Conservation (phyloP, 352 stramenopile species). For the Globisporangium paroecandrum region DNA sequence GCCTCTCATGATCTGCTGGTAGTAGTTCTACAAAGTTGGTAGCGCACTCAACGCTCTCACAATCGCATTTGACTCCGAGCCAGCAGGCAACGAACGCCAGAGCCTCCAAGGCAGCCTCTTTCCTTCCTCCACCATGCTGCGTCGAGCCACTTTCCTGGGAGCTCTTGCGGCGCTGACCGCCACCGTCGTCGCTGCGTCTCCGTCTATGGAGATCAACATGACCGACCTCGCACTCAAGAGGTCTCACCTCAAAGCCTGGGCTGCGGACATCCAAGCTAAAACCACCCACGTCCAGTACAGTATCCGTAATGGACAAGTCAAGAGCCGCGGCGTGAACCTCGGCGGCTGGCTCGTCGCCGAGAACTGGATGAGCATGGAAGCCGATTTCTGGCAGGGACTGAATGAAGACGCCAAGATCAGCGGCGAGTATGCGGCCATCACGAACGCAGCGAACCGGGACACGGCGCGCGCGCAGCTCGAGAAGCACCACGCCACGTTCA, state of each 20-base stretch:
- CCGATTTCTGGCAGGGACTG: slow-evolving; percentile 59
- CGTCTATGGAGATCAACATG: background rate
- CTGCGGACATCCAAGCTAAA: background rate
- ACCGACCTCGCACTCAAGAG: background rate
- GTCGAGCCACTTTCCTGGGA: background rate
- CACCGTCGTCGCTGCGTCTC: background rate
- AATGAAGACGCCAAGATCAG: slow-evolving; percentile 25
- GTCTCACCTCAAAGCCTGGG: background rate
- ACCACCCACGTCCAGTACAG: slow-evolving; percentile 44
- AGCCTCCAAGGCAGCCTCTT: background rate
- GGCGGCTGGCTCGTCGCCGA: slow-evolving; percentile 79
- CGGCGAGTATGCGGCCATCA: slow-evolving; percentile 68
- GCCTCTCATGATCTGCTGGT: background rate
- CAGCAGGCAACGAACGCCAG: background rate
- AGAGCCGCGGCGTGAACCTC: slow-evolving; percentile 66
- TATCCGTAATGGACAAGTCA: slow-evolving; percentile 53
- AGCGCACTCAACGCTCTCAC: background rate
- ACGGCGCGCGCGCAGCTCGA: slow-evolving; percentile 34
- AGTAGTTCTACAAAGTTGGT: background rate
- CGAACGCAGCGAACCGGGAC: slow-evolving; percentile 28
- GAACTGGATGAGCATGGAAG: slow-evolving; percentile 67
- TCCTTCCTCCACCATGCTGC: background rate
- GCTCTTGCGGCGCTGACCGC: background rate
- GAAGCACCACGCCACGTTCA: slow-evolving; percentile 61
- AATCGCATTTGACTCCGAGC: background rate